Conservation (phyloP, 2,329 filamentous ascomycete species). For the Pseudogymnoascus sp. region DNA sequence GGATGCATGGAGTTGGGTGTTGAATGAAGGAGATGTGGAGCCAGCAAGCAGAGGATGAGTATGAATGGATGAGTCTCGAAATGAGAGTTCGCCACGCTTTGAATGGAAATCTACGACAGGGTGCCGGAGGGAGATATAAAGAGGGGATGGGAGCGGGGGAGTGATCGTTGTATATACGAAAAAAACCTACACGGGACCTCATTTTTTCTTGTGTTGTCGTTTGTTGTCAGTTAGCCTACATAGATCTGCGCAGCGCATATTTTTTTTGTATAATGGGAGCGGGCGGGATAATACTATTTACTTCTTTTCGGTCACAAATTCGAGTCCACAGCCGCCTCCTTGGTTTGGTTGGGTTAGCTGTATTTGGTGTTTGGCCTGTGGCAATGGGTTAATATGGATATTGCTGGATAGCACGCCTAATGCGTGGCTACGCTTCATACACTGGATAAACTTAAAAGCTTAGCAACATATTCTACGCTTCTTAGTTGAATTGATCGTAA, state of each 20-base stretch:
- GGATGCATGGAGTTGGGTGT: neutral
- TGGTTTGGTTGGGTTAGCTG: neutral
- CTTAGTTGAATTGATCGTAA: neutral
- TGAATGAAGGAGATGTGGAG: neutral
- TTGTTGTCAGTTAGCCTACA: neutral
- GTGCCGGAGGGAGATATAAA: neutral
- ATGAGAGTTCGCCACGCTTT: conserved; percentile 1
- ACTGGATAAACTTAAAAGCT: neutral
- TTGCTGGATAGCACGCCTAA: neutral
- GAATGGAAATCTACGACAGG: neutral
- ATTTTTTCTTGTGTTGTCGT: neutral
- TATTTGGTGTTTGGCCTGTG: neutral
- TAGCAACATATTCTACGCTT: no score
- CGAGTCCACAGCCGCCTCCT: neutral
- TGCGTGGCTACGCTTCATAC: neutral
- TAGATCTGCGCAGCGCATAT: conserved; percentile 1
- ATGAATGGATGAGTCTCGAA: conserved; percentile 5
- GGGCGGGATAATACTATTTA: neutral
- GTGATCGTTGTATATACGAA: neutral
- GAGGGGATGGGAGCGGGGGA: neutral
- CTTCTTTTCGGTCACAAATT: neutral
- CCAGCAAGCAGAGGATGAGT: neutral
- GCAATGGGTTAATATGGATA: neutral
- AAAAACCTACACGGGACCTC: neutral
- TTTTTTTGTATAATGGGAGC: conserved; percentile 5